Evolutionary conservation across 1,284 basidiomycete genomes (phyloP).

Genomic region (Ustilago crameri): DNA sequence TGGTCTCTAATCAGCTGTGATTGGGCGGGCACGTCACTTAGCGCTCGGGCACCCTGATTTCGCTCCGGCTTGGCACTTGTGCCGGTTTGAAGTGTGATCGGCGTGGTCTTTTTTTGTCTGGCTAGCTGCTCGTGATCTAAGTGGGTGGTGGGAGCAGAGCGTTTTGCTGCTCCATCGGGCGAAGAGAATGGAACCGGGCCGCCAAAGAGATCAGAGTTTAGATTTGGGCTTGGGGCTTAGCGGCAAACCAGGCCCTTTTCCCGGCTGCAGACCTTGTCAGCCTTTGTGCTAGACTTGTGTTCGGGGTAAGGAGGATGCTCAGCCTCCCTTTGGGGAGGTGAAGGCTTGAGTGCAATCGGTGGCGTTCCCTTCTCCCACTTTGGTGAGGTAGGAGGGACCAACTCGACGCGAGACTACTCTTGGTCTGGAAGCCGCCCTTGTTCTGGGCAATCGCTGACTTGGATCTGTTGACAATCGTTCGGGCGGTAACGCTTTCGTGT

Average conservation of each 20-base stretch:
- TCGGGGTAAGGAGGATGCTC: conserved; percentile 56
- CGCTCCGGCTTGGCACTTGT: neutral
- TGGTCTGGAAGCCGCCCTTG: conserved; percentile 49
- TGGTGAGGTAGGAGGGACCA: conserved; percentile 24
- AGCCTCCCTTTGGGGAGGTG: conserved; percentile 22
- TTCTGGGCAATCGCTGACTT: neutral
- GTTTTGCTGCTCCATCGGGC: conserved; percentile 17
- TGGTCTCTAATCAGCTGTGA: conserved; percentile 33
- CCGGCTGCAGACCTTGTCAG: conserved; percentile 35
- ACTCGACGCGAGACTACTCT: conserved; percentile 68
- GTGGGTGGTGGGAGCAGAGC: conserved; percentile 5
- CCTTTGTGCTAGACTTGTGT: conserved; percentile 38
- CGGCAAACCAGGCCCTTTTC: no score
- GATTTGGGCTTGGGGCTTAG: conserved; percentile 1
- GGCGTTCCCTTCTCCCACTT: conserved; percentile 51
- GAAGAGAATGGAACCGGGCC: conserved; percentile 55
- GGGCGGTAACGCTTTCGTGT: neutral
- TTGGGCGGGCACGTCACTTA: conserved; percentile 9
- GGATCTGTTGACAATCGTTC: conserved; percentile 1
- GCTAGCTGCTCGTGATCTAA: conserved; percentile 1
- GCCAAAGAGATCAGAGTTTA: conserved; percentile 48
- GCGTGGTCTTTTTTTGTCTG: conserved; percentile 15
- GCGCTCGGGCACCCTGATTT: conserved; percentile 29
- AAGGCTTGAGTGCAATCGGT: conserved; percentile 67
- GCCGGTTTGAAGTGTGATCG: neutral